Conservation (phyloP, 495 filamentous ascomycete species). For the Neurospora intermedia region DNA sequence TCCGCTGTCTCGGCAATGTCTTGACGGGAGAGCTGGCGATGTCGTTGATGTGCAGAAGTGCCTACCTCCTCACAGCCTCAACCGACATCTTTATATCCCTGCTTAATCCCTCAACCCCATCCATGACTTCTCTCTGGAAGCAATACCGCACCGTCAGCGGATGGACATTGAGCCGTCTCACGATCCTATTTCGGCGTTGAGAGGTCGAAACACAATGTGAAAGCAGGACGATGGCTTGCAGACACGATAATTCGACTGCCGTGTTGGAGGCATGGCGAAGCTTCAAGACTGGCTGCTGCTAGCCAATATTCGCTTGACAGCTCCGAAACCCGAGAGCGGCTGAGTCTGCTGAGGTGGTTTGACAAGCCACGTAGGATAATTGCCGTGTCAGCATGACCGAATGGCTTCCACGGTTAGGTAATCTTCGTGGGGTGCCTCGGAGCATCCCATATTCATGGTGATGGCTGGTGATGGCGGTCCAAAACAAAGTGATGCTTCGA, state of each 20-base stretch:
- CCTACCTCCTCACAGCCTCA: not conserved
- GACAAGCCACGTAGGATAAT: not conserved
- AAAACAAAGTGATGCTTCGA: not conserved
- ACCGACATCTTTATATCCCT: not conserved
- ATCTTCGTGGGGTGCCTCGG: not conserved
- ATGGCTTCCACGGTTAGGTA: not conserved
- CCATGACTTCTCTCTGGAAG: not conserved
- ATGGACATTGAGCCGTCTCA: not conserved
- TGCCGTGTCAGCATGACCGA: not conserved
- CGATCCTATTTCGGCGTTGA: not conserved
- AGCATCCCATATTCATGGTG: not conserved
- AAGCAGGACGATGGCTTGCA: not conserved
- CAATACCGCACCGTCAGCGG: not conserved
- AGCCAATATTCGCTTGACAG: not conserved
- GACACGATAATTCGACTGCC: not conserved
- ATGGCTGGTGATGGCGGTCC: not conserved
- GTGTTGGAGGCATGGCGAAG: not conserved
- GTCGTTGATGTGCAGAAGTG: not conserved
- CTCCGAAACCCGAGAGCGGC: not conserved
- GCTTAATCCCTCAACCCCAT: not conserved
- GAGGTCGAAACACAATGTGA: not conserved
- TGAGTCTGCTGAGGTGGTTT: not conserved
- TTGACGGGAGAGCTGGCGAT: not conserved
- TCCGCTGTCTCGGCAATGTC: not conserved
- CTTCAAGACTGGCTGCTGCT: not conserved